Evolutionary conservation across 2,329 filamentous ascomycete genomes (phyloP).

Genomic region (Pseudogymnoascus sp.): DNA sequence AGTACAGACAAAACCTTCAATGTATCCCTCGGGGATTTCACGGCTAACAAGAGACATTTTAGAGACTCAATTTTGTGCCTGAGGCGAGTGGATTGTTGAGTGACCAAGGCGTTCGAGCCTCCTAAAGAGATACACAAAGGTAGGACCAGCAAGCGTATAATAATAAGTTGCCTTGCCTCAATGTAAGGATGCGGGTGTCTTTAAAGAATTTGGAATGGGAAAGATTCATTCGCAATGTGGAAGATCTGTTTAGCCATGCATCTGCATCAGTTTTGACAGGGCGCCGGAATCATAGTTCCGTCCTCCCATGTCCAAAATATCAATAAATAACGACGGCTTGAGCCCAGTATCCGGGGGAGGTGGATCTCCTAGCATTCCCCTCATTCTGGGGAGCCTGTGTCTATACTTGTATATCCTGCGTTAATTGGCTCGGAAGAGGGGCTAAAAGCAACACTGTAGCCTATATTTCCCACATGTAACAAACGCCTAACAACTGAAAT

Average conservation of each 20-base stretch:
- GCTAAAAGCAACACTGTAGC: not conserved
- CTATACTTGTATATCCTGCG: not conserved
- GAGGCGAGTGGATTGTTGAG: not conserved
- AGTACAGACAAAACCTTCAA: conserved; percentile 15
- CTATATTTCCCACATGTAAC: not conserved
- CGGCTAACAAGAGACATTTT: not conserved
- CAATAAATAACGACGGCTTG: not conserved
- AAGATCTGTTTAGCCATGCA: not conserved
- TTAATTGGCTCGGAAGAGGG: not conserved
- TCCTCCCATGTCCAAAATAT: not conserved
- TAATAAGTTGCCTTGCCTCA: not conserved
- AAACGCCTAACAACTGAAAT: not conserved
- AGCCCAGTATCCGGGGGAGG: not conserved
- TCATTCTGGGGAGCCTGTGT: not conserved
- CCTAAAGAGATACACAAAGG: not conserved
- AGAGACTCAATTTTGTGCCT: not conserved
- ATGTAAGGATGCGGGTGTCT: not conserved
- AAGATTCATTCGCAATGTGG: not conserved
- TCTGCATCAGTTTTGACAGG: not conserved
- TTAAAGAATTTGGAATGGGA: not conserved
- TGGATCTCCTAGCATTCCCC: no score
- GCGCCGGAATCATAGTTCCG: not conserved
- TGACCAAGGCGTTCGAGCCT: not conserved
- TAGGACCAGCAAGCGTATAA: not conserved
- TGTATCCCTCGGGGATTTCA: conserved; percentile 11